Base-by-base conservation (phyloP, 805 yeast genomes). In the Schizosaccharomyces octosporus region DNA sequence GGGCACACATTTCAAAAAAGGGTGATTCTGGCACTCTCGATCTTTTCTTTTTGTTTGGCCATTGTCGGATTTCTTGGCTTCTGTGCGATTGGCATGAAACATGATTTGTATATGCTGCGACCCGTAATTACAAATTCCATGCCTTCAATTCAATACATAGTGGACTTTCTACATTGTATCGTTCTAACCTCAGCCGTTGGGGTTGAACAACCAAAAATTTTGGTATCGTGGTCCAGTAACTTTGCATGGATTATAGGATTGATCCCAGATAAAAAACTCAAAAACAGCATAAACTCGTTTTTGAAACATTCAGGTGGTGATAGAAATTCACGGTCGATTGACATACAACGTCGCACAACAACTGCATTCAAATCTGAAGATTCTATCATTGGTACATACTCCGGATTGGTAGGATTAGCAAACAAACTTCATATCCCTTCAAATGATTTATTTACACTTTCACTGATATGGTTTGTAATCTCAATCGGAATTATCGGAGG, bases 181-280 rank as follows among this genome's bases (percentile, higher is more conserved):
- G 71, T 73, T 2, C 62, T 65, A 36, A 63, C 66, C n/a, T 73
- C 73, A 31, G 68, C 70, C 66, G 65, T 68, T 62, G 65, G 71
- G 11, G 65, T 71, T 32, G 48, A 63, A 27, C 70, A 70, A 61
- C 73, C 73, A 19, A 63, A 66, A 3, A 70, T 69, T 3, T 70
- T 69, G 59, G 57, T 66, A 36, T 62, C 67, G 36, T 71, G 70
- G 63, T 60, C 71, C 17, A 66, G 66, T 48, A 70, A 70, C 62
- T 66, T 71, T 57, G 71, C 68, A 17, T 71, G 73, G 73, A 64
- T 69, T 9, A 62, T 64, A n/a, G 70, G 69, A 19, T 62, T 70
- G 59, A 63, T 70, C 19, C 64, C 70, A 17, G 70, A 71, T 71
- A 55, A 59, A 11, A 66, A 65, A 5, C 59, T 71, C 64, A 71